A percentile compares a stretch with the other conserved stretches of the same genome.
phyloP scores from a whole-genome alignment of 306 rosid species.

The Quercus bicolor region DNA sequence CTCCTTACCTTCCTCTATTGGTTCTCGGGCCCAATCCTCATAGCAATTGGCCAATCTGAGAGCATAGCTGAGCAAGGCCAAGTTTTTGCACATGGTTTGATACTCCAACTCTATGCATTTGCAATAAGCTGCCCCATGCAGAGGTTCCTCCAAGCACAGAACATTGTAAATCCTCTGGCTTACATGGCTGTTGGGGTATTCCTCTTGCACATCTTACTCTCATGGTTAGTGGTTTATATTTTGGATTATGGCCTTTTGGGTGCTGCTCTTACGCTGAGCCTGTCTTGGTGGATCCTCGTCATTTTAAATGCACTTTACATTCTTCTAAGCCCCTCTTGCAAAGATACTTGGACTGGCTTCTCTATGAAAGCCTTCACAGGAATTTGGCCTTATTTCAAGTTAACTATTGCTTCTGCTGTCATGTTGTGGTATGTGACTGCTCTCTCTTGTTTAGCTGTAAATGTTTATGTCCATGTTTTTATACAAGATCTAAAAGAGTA shows the following conservation, averaged over 20 bases:
- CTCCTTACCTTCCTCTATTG: slow-evolving; percentile 55
- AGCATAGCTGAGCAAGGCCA: slow-evolving; percentile 51
- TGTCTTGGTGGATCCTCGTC: slow-evolving; percentile 72
- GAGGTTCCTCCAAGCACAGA: slow-evolving; percentile 81
- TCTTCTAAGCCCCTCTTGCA: slow-evolving; percentile 56
- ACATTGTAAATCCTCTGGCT: slow-evolving; percentile 73
- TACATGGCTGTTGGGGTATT: slow-evolving; percentile 57
- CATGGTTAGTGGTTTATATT: slow-evolving; percentile 52
- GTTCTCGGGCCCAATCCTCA: slow-evolving; percentile 52
- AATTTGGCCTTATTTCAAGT: slow-evolving; percentile 73
- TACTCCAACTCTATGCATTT: slow-evolving; percentile 69
- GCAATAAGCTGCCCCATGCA: slow-evolving; percentile 66
- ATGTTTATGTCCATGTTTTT: too few relatives aligned
- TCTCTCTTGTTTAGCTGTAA: neutral
- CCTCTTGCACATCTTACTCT: slow-evolving; percentile 49
- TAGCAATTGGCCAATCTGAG: slow-evolving; percentile 41
- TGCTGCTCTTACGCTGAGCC: slow-evolving; percentile 61
- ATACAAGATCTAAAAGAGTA: too few relatives aligned
- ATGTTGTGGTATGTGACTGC: slow-evolving; percentile 49
- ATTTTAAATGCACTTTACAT: slow-evolving; percentile 52
- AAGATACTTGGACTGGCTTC: slow-evolving; percentile 80
- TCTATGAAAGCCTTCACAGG: slow-evolving; percentile 46
- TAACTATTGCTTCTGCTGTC: slow-evolving; percentile 64
- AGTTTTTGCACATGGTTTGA: slow-evolving; percentile 47
- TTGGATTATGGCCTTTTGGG: slow-evolving; percentile 50